A percentile compares a stretch with the other conserved stretches of the same genome.
phyloP scores from a whole-genome alignment of 306 rosid species.

The Astragalus glycyphyllos region DNA sequence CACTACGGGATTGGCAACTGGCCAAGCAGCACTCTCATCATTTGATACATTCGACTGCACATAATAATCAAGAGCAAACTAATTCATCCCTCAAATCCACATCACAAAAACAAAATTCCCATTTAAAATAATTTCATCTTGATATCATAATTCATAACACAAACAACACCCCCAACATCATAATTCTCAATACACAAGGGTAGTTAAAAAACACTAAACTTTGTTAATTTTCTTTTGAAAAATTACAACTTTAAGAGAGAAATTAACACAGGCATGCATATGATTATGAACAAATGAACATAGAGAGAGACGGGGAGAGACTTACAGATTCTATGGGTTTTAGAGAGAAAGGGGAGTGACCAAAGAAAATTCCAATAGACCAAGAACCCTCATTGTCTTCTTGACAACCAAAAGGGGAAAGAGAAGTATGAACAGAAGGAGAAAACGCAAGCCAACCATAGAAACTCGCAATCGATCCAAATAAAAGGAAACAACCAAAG shows the following conservation, averaged over 20 bases:
- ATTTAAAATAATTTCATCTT: neutral
- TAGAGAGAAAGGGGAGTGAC: conserved; percentile 85
- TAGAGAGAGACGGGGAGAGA: neutral
- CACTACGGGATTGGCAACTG: conserved; percentile 93
- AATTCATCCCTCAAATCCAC: conserved; percentile 25
- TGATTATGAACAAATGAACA: neutral
- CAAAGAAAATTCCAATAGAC: conserved; percentile 93
- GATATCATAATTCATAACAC: neutral
- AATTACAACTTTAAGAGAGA: neutral
- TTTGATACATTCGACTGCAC: conserved; percentile 75
- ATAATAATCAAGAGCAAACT: conserved; percentile 33
- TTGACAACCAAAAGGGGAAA: conserved; percentile 68
- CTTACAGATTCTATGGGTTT: conserved; percentile 87
- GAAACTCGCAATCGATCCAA: conserved; percentile 76
- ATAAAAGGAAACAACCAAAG: conserved; percentile 76
- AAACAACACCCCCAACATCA: neutral
- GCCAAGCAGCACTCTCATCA: conserved; percentile 87
- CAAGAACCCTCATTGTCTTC: conserved; percentile 99
- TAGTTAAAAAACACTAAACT: neutral
- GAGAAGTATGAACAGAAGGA: conserved; percentile 59
- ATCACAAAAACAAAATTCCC: conserved; percentile 32
- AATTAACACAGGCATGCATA: conserved; percentile 34
- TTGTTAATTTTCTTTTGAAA: neutral
- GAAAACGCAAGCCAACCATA: conserved; percentile 85
- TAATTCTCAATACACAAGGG: conserved; percentile 1